Evolutionary conservation across 2,329 filamentous ascomycete genomes (phyloP).

Genomic region (Corniculantispora saksenae): DNA sequence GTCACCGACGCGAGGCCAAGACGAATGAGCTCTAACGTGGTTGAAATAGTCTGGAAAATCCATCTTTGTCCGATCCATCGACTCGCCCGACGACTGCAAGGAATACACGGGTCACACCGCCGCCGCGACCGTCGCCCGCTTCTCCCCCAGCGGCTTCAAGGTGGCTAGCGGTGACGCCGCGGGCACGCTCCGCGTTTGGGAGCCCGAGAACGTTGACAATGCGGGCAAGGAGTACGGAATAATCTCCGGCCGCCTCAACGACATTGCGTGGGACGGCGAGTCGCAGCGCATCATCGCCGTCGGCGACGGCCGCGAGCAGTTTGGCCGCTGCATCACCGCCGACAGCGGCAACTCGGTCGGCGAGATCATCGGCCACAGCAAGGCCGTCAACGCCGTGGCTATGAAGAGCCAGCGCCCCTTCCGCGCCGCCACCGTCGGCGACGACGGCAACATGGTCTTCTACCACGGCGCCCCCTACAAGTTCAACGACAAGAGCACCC

Average conservation of each 20-base stretch:
- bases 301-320: constrained; percentile 90
- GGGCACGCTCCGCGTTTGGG: constrained; percentile 89
- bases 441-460: constrained; percentile 88
- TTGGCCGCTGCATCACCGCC: constrained; percentile 89
- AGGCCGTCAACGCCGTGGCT: constrained; percentile 86
- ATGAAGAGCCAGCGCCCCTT: constrained; percentile 89
- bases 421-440: constrained; percentile 84
- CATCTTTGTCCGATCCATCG: constrained; percentile 92
- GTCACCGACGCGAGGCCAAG: neutral
- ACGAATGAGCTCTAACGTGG: neutral
- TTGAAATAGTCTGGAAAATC: constrained; percentile 85
- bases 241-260: constrained; percentile 91
- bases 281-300: constrained; percentile 95
- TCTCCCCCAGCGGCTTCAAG: constrained; percentile 93
- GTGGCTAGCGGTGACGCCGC: constrained; percentile 87
- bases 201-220: constrained; percentile 78
- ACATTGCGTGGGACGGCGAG: constrained; percentile 96
- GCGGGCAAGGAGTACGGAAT: constrained; percentile 95
- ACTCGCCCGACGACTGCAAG: constrained; percentile 78
- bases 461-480: constrained; percentile 95
- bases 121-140: constrained; percentile 87
- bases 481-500: constrained; percentile 79
- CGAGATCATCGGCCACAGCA: constrained; percentile 89
- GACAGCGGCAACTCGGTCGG: constrained; percentile 96
- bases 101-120: constrained; percentile 93